Base-by-base conservation (phyloP, 768 basidiomycete species). In the Suillus variegatus region DNA sequence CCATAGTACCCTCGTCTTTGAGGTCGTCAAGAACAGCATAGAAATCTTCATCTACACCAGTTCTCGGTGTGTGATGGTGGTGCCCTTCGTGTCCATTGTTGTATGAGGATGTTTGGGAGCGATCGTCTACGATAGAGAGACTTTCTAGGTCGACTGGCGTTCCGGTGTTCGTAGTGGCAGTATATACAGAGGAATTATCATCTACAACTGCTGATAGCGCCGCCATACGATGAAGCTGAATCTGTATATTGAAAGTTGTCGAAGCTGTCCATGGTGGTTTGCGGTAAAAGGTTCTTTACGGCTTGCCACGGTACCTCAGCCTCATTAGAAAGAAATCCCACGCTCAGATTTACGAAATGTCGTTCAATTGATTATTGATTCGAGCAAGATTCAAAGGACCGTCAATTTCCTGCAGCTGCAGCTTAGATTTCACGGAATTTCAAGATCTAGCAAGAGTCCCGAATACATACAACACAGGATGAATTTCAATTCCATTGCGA, bases 11-110 rank as follows among this genome's bases (percentile, higher is more conserved):
- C 69, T 92, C 93, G 68, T 93, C 92, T 78, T 94, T 95, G 72
- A 95, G 75, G 74, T 96, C 95, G 66, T 96, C 95, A 46, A 97
- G 80, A 54, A 94, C 92, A 8, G 87, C 91, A 75, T 96, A 93
- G 68, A 95, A 94, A 73, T 97, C 95, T 62, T 95, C 94, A 65
- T 94, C 91, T 56, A 89, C 75, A 40, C 69, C 70, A 9, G 77
- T 74, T 35, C 74, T 76, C 55, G 70, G 62, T 38, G 73, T 71
- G 6, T 78, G 66, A 61, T 77, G 73, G 64, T 71, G 75, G 40
- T 68, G 67, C 2, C 51, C 51, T 46, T 75, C 73, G 67, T 79
- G 80, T 38, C 81, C 83, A 41, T 77, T 75, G 22, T 70, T 65
- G 41, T 73, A 71, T 10, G 78, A 75, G 41, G 79, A 74, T 54